phyloP scores from a whole-genome alignment of 208 protist species.

The Trypanosoma theileri region DNA sequence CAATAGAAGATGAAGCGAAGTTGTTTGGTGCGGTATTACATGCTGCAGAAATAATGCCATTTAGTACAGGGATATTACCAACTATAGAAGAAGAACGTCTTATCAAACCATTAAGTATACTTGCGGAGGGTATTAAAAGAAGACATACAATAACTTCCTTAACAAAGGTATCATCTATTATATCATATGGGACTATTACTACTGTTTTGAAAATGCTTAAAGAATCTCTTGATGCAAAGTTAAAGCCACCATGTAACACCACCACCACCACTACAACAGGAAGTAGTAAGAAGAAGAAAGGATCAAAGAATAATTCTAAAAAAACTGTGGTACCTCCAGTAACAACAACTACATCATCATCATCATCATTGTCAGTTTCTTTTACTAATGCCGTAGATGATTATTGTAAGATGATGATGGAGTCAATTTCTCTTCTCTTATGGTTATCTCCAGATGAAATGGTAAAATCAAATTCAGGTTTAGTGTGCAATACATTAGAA shows the following conservation, averaged over 20 bases:
- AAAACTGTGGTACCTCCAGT: background rate
- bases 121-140: slow-evolving; percentile 15
- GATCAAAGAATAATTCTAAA: background rate
- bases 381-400: background rate
- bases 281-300: background rate
- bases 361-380: background rate
- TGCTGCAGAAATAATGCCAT: slow-evolving; percentile 10
- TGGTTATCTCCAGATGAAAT: slow-evolving; percentile 4
- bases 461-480: background rate
- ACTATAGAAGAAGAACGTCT: slow-evolving; percentile 20
- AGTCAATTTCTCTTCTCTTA: slow-evolving; percentile 12
- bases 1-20: slow-evolving; percentile 21
- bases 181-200: background rate
- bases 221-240: background rate
- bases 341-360: background rate
- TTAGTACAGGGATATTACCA: background rate
- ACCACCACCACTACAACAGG: background rate
- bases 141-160: slow-evolving; percentile 9
- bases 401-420: slow-evolving; percentile 7
- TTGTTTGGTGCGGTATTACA: slow-evolving; percentile 16
- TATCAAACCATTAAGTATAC: slow-evolving; percentile 12
- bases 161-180: background rate
- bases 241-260: background rate
- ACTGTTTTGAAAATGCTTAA: slow-evolving; percentile 11
- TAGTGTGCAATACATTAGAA: background rate